Evolutionary conservation across 371 early-diverging fungal species (phyloP), one percentile per base, ranked within the genome.

Genomic region (Mucor piriformis): DNA sequence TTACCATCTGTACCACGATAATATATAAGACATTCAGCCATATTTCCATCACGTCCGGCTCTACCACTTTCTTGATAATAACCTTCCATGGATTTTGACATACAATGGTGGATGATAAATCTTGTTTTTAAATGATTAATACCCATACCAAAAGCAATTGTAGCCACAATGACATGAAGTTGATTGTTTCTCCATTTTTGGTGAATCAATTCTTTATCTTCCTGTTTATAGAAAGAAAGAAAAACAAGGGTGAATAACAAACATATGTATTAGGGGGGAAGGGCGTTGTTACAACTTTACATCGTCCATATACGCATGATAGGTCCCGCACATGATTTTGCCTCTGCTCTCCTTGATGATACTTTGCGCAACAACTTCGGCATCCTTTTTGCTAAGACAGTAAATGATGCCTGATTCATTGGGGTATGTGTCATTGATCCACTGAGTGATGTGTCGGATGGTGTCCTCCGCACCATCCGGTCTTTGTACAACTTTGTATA

Each of bases 31-130:
- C 95, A 95, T 23, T 88, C 86, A 3, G 91, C 89, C 0, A 63
- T 70, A 44, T 76, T 35, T 1, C 92, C 92, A 63, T 91, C 91
- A 24, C 91, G 76, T 10, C 81, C 97, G 21, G 95, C 97, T 49
- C 97, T 80, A 1, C 97, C 97, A 13, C 91, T 90, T 69, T 96
- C 97, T 76, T 96, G 95, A 63, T 96, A 96, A 76, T 95, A 95
- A 35, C 91, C 91, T 72, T 96, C 96, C 16, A 94, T 59, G 0
- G 88, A 85, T 70, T 94, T 92, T 3, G 96, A 92, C 60, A 94
- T 78, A 4, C 89, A 85, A 50, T 87, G 87, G 62, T 96, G 96
- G 25, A 92, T 86, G 11, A 96, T 92, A 67, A 92, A 95, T 27
- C 95, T 80, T 4, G 94, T 95, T 50, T 91, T 81, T 11, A 89